phyloP scores from a whole-genome alignment of 257 asterid genomes.

The Penstemon eatonii region DNA sequence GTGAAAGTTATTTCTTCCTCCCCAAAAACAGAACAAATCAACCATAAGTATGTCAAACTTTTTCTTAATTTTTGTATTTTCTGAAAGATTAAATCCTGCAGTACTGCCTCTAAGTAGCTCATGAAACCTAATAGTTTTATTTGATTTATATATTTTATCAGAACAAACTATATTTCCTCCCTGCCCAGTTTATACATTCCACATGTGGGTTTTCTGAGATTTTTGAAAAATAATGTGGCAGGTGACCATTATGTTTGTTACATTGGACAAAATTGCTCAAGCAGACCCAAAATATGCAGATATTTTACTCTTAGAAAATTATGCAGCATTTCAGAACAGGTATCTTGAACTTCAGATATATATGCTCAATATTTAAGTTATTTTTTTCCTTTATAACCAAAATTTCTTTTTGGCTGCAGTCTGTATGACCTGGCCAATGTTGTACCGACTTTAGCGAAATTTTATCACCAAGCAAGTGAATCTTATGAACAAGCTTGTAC shows the following conservation, averaged over 20 bases:
- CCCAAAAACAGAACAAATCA: no score
- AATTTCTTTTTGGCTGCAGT: constrained; percentile 42
- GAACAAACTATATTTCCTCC: constrained; percentile 1
- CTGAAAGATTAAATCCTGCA: not conserved
- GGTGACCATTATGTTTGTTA: constrained; percentile 97
- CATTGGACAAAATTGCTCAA: constrained; percentile 92
- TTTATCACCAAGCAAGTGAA: constrained; percentile 99
- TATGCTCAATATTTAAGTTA: not conserved
- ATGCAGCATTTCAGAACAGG: constrained; percentile 99
- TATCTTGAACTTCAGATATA: constrained; percentile 32
- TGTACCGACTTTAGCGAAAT: constrained; percentile 90
- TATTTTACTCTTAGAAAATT: constrained; percentile 85
- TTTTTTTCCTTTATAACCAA: not conserved
- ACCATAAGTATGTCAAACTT: no score
- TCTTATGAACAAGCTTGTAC: constrained; percentile 89
- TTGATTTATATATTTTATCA: constrained; percentile 1
- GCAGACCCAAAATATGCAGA: constrained; percentile 79
- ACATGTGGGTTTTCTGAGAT: constrained; percentile 20
- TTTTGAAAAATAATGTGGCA: constrained; percentile 46
- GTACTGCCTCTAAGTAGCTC: not conserved
- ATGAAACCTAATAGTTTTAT: constrained; percentile 10
- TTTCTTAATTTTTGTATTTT: no score
- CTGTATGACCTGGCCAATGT: constrained; percentile 95
- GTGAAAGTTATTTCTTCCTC: no score
- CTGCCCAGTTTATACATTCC: constrained; percentile 17